Evolutionary conservation across 73 alveolate species (phyloP).

Genomic region (Tetrahymena borealis): DNA sequence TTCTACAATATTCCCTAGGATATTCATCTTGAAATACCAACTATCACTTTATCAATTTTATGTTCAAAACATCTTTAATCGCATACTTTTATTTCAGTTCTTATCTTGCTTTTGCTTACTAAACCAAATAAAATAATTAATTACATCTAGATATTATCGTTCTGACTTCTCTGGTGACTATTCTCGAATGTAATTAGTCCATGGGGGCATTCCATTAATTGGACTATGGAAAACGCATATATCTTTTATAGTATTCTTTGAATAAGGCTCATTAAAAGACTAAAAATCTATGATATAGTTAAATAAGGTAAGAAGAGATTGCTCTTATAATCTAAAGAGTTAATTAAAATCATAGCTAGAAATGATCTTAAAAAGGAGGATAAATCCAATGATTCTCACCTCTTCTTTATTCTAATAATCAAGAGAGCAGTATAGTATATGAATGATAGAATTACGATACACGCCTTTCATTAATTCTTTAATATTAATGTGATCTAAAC

Average conservation of each 20-base stretch:
- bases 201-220: not conserved
- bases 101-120: not conserved
- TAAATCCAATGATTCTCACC: not conserved
- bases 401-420: not conserved
- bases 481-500: not conserved
- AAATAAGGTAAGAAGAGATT: not conserved
- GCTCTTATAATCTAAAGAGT: not conserved
- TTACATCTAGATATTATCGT: not conserved
- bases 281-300: not conserved
- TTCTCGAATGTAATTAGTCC: not conserved
- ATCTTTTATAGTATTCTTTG: not conserved
- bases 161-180: not conserved
- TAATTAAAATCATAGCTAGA: not conserved
- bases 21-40: too few species aligned
- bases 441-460: not conserved
- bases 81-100: not conserved
- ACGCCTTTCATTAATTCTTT: not conserved
- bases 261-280: not conserved
- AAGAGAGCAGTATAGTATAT: not conserved
- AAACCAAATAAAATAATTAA: not conserved
- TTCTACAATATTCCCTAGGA: too few species aligned
- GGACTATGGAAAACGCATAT: not conserved
- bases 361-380: not conserved
- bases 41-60: too few species aligned
- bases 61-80: not conserved